Base-by-base conservation (phyloP, 2,329 filamentous ascomycete genomes). In the Aureobasidium melanogenum region DNA sequence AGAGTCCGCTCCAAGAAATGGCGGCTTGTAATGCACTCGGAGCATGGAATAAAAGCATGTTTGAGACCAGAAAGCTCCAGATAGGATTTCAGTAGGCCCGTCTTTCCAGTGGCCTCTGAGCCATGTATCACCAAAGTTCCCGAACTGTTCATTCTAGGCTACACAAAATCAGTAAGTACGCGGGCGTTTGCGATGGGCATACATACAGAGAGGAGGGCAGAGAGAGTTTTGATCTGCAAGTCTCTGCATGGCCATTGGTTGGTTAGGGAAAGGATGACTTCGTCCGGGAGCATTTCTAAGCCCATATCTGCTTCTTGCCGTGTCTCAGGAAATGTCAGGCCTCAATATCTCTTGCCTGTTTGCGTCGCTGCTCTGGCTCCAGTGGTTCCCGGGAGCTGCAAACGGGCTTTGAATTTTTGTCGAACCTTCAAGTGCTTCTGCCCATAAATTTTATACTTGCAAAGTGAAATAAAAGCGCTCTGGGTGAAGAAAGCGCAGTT, bases 61-160 rank as follows among this genome's bases (percentile, higher is more conserved):
- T 76, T 75, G 17, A 86, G 69, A 8, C 66, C 66, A 12, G 82
- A 76, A 0, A 71, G 69, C 30, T 80, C 70, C 2, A 95, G 80
- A 17, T 91, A 80, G 3, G 81, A 79, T 61, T 80, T 79, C 3
- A 87, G 79, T 55, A 96, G 81, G 51, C 84, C 83, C 34, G 85
- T 89, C 76, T 97, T 97, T 43, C 91, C 93, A 0, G 92, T 96
- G 2, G 91, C 88, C 69, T 92, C 86, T 32, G 91, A 84, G 55
- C 94, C 94, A 72, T 97, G 86, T 52, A 95, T 74, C 24, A 97
- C 85, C 12, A 97, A 73, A 63, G 89, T 88, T 12, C 84, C 79
- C 61, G 88, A 88, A 61, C 84, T 86, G 32, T 89, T 86, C n/a
- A 86, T 80, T 50, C 77, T 74, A 24, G 85, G 82, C 84, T 89